A percentile compares a stretch with the other conserved stretches of the same genome.
phyloP scores from a whole-genome alignment of 2,329 filamentous ascomycete species.

The Fusarium agapanthi region DNA sequence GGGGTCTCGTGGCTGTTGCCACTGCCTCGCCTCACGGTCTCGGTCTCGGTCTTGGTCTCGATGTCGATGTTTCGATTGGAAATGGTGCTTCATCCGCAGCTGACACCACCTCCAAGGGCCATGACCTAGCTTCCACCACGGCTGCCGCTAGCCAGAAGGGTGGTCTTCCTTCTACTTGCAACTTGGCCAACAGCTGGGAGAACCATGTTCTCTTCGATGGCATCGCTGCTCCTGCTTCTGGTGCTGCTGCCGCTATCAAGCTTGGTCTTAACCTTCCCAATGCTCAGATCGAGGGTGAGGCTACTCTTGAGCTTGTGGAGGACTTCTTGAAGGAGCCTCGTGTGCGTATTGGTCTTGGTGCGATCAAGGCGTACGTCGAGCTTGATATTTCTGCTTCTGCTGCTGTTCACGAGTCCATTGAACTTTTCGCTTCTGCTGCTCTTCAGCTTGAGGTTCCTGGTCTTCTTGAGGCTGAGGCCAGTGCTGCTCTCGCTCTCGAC shows the following conservation, averaged over 20 bases:
- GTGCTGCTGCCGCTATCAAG: slow-evolving; percentile 25
- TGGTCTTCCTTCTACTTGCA: slow-evolving; percentile 1
- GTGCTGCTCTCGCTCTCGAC: slow-evolving; percentile 60
- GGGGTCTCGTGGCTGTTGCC: slow-evolving; percentile 29
- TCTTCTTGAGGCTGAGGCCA: slow-evolving; percentile 49
- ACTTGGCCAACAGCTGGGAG: slow-evolving; percentile 24
- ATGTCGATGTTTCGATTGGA: neutral
- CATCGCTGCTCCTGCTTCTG: slow-evolving; percentile 28
- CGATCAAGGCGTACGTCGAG: slow-evolving; percentile 61
- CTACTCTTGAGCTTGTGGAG: slow-evolving; percentile 54
- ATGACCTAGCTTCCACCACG: neutral
- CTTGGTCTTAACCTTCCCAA: slow-evolving; percentile 39
- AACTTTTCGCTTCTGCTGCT: slow-evolving; percentile 55
- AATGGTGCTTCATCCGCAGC: neutral
- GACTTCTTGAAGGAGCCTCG: slow-evolving; percentile 51
- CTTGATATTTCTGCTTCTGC: slow-evolving; percentile 56
- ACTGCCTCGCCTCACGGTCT: slow-evolving; percentile 30
- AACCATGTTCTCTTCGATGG: slow-evolving; percentile 28
- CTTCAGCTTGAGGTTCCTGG: slow-evolving; percentile 52
- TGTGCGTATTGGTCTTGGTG: slow-evolving; percentile 57
- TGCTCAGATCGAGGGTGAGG: slow-evolving; percentile 58
- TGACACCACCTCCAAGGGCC: neutral
- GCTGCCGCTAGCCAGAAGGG: neutral
- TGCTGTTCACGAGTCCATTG: slow-evolving; percentile 59
- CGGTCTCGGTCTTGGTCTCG: slow-evolving; percentile 8